A percentile compares a stretch with the other conserved stretches of the same genome.
Evolutionary conservation across 305 asterid genomes (phyloP).

Genomic region (Ilex paraguariensis): DNA sequence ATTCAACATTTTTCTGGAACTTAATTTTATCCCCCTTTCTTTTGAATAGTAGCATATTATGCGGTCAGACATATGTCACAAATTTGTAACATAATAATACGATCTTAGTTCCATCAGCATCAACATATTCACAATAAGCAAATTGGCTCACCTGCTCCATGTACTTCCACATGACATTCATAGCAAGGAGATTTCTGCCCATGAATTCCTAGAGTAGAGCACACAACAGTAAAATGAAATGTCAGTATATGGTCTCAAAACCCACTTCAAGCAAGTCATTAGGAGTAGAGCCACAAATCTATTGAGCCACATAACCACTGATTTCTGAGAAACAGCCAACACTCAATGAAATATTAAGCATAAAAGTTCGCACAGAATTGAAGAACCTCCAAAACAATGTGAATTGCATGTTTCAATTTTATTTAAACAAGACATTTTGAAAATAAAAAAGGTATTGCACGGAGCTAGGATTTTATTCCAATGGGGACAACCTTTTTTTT

Average conservation of each 20-base stretch:
- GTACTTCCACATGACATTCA: slow-evolving; percentile 99
- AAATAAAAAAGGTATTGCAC: too few species aligned
- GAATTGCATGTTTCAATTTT: too few species aligned
- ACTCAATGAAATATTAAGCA: too few species aligned
- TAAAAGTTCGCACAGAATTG: too few species aligned
- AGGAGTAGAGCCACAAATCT: not conserved
- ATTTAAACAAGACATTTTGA: too few species aligned
- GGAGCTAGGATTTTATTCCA: too few species aligned
- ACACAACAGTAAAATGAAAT: not conserved
- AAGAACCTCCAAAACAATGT: too few species aligned
- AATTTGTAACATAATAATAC: slow-evolving; percentile 8
- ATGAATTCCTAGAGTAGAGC: slow-evolving; percentile 72
- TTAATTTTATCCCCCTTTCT: too few species aligned
- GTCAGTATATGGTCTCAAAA: not conserved
- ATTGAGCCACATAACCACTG: not conserved
- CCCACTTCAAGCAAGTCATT: not conserved
- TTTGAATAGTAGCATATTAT: not conserved
- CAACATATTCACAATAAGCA: slow-evolving; percentile 7
- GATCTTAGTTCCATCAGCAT: not conserved
- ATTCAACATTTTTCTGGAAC: too few species aligned
- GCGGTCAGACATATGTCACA: not conserved
- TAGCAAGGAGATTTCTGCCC: slow-evolving; percentile 93
- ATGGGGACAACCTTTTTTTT: too few species aligned
- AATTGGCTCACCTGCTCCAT: slow-evolving; percentile 74
- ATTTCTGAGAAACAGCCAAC: too few species aligned